Evolutionary conservation across 305 asterid genomes (phyloP), one percentile per base, ranked within the genome.

Genomic region (Fraxinus sp.): DNA sequence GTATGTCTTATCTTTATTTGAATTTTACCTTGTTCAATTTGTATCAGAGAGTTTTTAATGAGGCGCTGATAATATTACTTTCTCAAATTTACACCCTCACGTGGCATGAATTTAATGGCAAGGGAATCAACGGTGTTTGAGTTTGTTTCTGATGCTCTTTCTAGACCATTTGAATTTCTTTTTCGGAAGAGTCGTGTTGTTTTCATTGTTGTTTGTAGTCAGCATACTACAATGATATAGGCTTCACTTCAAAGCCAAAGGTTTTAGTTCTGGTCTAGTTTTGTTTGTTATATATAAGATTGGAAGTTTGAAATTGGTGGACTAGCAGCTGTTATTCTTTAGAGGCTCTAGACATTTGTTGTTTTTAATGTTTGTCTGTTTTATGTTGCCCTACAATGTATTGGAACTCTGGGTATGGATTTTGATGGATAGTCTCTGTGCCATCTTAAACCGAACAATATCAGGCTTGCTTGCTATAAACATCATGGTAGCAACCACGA

Each of bases 1-100:
- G 99, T 94, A 96, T 84, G 97, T 82, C 83, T 74, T 81, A 32
- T 5, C 82, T 16, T 77, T 37, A 26, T 81, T 83, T 66, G 52
- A 22, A 8, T 18, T 36, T 24, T 83, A 71, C 72, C 72, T 36
- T 55, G 70, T 79, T 76, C 73, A 3, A 28, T 22, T 66, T 66
- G 73, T 64, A 24, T 64, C 24, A 55, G 1, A 55, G 66, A 6
- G 22, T 52, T 81, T 79, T 64, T 77, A 75, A 24, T 37, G 77
- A 14, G 70, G 70, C 4, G 36, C 22, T 35, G 39, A 10, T 18
- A 28, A 35, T 80, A 43, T 32, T 33, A 80, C 75, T 78, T 1
- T 52, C 18, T 66, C 22, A 30, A 20, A 55, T 72, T 35, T 16
- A 26, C 9, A 66, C 52, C 84, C 36, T 74, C n/a, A 11, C 5